Percentiles rank a stretch among this genome's conserved stretches.
Conservation (phyloP, 2,329 filamentous ascomycete genomes). For the Pseudogymnoascus sp. region DNA sequence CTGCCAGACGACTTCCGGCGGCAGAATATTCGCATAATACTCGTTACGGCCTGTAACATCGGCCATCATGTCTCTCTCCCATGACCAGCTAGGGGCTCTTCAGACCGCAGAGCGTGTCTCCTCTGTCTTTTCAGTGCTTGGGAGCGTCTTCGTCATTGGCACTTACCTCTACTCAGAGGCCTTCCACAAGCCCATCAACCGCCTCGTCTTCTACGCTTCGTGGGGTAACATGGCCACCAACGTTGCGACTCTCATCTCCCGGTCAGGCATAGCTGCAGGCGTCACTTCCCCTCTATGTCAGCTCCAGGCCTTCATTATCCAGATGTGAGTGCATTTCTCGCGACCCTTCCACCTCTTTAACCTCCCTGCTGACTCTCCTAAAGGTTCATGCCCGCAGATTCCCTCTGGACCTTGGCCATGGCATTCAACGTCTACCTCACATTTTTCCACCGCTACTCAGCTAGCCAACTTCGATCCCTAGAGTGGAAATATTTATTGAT, state of each 20-base stretch:
- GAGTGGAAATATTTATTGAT: slow-evolving; percentile 46
- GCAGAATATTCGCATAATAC: not conserved
- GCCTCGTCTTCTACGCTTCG: slow-evolving; percentile 52
- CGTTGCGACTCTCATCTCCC: slow-evolving; percentile 48
- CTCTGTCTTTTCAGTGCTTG: slow-evolving; percentile 43
- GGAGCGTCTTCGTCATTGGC: slow-evolving; percentile 43
- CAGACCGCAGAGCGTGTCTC: slow-evolving; percentile 25
- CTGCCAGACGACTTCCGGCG: not conserved
- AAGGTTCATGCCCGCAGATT: slow-evolving; percentile 48
- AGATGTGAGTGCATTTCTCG: slow-evolving; percentile 51
- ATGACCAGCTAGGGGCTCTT: not conserved
- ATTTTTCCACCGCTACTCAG: slow-evolving; percentile 47
- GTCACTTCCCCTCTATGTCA: slow-evolving; percentile 41
- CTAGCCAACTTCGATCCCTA: slow-evolving; percentile 40
- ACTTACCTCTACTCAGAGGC: slow-evolving; percentile 41
- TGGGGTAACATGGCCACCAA: slow-evolving; percentile 54
- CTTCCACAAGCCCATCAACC: slow-evolving; percentile 51
- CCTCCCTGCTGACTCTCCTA: slow-evolving; percentile 9
- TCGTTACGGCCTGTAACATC: not conserved
- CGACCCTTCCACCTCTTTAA: not conserved
- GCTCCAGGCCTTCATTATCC: slow-evolving; percentile 72
- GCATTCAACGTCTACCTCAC: slow-evolving; percentile 54
- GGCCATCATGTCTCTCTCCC: not conserved
- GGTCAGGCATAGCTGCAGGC: slow-evolving; percentile 29
- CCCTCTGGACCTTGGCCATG: slow-evolving; percentile 51